Conservation (phyloP, 495 filamentous ascomycete genomes). For the Aspergillus wentii region DNA sequence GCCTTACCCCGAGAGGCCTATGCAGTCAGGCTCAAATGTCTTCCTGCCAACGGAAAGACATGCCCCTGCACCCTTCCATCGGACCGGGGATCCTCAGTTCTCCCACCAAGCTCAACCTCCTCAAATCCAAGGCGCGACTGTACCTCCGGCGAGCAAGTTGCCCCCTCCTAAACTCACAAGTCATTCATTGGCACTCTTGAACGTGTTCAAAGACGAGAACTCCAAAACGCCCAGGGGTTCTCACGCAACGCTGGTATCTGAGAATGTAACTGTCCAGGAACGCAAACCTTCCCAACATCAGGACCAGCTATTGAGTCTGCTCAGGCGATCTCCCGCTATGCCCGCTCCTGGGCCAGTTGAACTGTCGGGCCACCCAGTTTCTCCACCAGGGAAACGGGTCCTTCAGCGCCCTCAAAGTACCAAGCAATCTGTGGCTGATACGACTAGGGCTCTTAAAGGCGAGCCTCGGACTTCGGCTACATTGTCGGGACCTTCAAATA, state of each 20-base stretch:
- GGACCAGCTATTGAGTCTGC: constrained; percentile 31
- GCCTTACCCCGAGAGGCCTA: constrained; percentile 5
- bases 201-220: constrained; percentile 54
- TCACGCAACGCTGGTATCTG: constrained; percentile 23
- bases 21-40: constrained; percentile 10
- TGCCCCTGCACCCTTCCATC: constrained; percentile 45
- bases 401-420: constrained; percentile 28
- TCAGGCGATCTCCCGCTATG: constrained; percentile 22
- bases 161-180: constrained; percentile 58
- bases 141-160: constrained; percentile 53
- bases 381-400: constrained; percentile 26
- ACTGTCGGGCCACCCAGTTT: constrained; percentile 26
- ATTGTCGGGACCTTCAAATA: constrained; percentile 46
- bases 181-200: constrained; percentile 60
- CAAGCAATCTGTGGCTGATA: constrained; percentile 11
- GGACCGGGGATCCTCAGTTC: constrained; percentile 48
- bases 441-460: constrained; percentile 6
- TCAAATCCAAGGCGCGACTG: constrained; percentile 37
- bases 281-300: constrained; percentile 37
- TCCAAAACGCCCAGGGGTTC: constrained; percentile 26
- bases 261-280: constrained; percentile 10
- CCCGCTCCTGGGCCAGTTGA: constrained; percentile 27
- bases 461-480: constrained; percentile 37
- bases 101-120: constrained; percentile 33
- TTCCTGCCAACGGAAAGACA: constrained; percentile 13